Evolutionary conservation across 805 yeast genomes (phyloP).

Genomic region (Pichia phayaonensis): DNA sequence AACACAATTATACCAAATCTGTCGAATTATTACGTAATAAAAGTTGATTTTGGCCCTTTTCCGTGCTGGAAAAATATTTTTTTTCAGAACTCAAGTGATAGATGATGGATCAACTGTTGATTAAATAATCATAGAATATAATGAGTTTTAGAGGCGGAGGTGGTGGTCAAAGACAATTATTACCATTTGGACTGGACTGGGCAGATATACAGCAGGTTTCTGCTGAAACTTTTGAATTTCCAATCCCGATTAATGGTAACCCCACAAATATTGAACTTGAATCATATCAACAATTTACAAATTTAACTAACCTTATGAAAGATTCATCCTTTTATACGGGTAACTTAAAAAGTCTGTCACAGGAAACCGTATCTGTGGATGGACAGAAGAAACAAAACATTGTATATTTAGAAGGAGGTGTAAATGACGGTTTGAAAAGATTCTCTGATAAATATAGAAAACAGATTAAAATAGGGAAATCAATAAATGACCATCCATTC

Average conservation of each 20-base stretch:
- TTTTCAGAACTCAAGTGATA: not conserved
- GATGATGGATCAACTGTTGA: not conserved
- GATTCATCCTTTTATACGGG: constrained; percentile 69
- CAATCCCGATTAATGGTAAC: constrained; percentile 61
- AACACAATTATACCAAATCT: not conserved
- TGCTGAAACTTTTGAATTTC: constrained; percentile 30
- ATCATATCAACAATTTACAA: constrained; percentile 48
- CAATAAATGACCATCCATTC: constrained; percentile 75
- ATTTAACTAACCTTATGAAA: constrained; percentile 43
- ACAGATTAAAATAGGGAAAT: constrained; percentile 59
- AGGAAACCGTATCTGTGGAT: not conserved
- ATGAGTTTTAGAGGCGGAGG: constrained; percentile 54
- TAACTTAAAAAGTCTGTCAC: constrained; percentile 24
- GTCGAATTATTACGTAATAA: not conserved
- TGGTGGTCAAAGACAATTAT: constrained; percentile 34
- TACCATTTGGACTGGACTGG: constrained; percentile 72
- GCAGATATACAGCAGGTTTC: constrained; percentile 45
- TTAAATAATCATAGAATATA: not conserved
- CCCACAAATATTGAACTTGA: constrained; percentile 42
- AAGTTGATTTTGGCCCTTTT: not conserved
- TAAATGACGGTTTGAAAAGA: constrained; percentile 67
- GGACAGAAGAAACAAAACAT: not conserved
- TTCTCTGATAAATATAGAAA: constrained; percentile 76
- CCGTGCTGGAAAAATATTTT: not conserved
- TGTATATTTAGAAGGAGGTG: constrained; percentile 32